Conservation (phyloP, 129 eudicot genomes). For the Smallanthus sonchifolius region DNA sequence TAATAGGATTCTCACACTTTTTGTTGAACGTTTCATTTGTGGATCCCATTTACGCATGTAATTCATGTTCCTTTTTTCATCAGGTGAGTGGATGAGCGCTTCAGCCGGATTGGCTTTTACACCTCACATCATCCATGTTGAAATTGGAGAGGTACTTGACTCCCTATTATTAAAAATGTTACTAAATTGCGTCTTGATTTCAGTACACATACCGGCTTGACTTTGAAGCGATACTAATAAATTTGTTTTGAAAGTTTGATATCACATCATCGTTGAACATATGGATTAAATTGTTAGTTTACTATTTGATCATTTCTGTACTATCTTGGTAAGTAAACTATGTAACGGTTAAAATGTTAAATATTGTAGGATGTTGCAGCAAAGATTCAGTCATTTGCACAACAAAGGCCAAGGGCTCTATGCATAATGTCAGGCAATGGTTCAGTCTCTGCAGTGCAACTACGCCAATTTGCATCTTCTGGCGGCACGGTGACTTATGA, state of each 20-base stretch:
- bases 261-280: neutral
- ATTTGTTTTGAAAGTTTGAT: no score
- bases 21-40: neutral
- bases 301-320: neutral
- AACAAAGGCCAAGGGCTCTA: conserved; percentile 76
- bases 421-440: conserved; percentile 78
- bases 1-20: neutral
- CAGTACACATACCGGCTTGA: neutral
- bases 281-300: neutral
- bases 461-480: conserved; percentile 56
- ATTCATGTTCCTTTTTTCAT: neutral
- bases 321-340: neutral
- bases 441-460: conserved; percentile 52
- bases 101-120: conserved; percentile 90
- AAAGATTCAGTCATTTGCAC: conserved; percentile 62
- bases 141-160: conserved; percentile 63
- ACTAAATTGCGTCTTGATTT: neutral
- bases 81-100: conserved; percentile 93
- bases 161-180: neutral
- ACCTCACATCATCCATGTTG: conserved; percentile 71
- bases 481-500: conserved; percentile 63
- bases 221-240: no score
- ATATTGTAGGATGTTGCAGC: conserved; percentile 62
- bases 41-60: neutral
- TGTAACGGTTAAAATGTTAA: neutral